Base-by-base conservation (phyloP, 2,329 filamentous ascomycete genomes). In the Lachnellula suecica region DNA sequence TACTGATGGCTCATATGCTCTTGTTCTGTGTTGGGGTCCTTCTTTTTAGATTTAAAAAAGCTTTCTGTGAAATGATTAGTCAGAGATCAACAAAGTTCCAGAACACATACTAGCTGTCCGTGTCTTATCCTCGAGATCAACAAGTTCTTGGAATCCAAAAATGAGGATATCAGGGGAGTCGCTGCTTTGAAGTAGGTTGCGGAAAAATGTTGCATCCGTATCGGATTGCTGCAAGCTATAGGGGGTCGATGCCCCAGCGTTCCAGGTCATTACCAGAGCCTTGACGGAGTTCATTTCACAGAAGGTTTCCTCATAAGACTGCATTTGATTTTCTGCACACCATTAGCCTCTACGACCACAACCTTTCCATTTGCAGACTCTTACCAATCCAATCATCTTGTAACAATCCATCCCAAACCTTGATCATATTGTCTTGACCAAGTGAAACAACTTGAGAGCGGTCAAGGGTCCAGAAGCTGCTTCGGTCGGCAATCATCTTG, bases 1-100 rank as follows among this genome's bases (percentile, higher is more conserved):
- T 99, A 99, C 66, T 97, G 92, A 61, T 95, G 92, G 70, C 91
- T 95, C 90, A 97, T 97, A 61, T 92, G 84, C 69, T 97, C 91
- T 63, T 89, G 86, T 46, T 91, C 88, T 1, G 87, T 84, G 10
- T 87, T 84, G 25, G 75, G 72, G 47, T 88, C 85, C 64, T 90
- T 89, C 67, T 96, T 96, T 70, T 94, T 94, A 62, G 88, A 90
- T 66, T 92, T 94, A 68, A 97, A 87, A 61, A 97, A 85, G 50
- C 89, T 91, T 72, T 94, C 81, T 84, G 63, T 9, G 17, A 20
- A 24, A 4, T 1, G 23, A 51, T 75, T 63, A 75, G 67, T 45
- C 37, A 43, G 20, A 37, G 24, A 13, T 8, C 2, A 42, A 44
- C 22, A 17, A 27, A 8, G 47, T 35, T 23, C 15, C 25, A 41